Conservation (phyloP, 2,329 filamentous ascomycete species). For the Onygenales sp. region DNA sequence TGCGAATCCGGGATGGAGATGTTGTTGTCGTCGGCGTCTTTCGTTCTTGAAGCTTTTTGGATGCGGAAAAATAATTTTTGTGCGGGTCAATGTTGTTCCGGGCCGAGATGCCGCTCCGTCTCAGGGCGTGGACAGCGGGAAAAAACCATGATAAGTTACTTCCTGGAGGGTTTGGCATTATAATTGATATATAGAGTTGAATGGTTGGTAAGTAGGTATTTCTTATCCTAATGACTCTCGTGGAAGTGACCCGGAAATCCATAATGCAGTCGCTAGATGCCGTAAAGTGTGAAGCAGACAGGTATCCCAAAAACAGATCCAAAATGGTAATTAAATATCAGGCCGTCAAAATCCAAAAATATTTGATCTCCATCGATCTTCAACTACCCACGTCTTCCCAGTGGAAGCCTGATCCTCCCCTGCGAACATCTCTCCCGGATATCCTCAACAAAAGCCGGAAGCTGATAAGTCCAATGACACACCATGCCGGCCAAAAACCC, state of each 20-base stretch:
- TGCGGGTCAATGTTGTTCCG: neutral
- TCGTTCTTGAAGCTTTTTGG: neutral
- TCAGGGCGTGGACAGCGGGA: too few relatives aligned
- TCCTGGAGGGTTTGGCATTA: too few relatives aligned
- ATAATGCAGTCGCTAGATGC: too few relatives aligned
- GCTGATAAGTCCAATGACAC: constrained; percentile 60
- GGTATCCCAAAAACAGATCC: too few relatives aligned
- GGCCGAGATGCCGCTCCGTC: neutral
- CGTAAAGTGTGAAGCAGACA: too few relatives aligned
- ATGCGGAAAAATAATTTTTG: neutral
- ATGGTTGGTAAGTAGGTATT: too few relatives aligned
- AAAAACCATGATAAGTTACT: too few relatives aligned
- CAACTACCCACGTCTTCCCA: neutral
- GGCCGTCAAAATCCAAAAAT: neutral
- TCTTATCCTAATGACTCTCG: too few relatives aligned
- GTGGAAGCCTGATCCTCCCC: constrained; percentile 19
- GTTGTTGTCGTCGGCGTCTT: neutral
- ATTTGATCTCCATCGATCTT: neutral
- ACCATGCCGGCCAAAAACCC: constrained; percentile 76
- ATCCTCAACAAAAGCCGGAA: constrained; percentile 22
- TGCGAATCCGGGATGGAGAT: too few relatives aligned
- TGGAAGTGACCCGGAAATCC: too few relatives aligned
- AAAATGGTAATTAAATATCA: too few relatives aligned
- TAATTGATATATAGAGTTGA: too few relatives aligned
- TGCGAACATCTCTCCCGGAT: constrained; percentile 18